Conservation (phyloP, 805 yeast genomes). For the Komagataella pastoris region DNA sequence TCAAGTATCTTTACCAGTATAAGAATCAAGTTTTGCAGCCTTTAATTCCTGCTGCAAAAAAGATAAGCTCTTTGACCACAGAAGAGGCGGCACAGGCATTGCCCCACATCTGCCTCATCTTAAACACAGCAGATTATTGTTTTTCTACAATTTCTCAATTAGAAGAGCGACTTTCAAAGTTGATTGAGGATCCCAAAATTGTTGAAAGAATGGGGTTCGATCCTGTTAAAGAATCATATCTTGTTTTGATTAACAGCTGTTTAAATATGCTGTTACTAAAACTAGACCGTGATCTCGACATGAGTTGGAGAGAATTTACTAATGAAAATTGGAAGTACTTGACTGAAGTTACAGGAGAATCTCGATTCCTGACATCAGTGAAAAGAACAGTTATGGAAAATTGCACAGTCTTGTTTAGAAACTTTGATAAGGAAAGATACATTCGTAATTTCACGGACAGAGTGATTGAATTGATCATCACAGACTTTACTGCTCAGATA, state of each 20-base stretch:
- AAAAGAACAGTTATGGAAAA: slow-evolving; percentile 30
- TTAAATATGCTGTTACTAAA: slow-evolving; percentile 42
- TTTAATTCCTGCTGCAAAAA: slow-evolving; percentile 26
- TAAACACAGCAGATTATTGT: slow-evolving; percentile 87
- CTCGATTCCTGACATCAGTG: slow-evolving; percentile 54
- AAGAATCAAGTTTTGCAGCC: slow-evolving; percentile 35
- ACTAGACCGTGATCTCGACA: slow-evolving; percentile 45
- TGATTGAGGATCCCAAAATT: slow-evolving; percentile 19
- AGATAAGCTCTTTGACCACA: slow-evolving; percentile 15
- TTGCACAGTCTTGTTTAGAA: slow-evolving; percentile 34
- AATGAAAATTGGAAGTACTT: slow-evolving; percentile 62
- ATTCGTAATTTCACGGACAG: slow-evolving; percentile 65
- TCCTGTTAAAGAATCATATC: slow-evolving; percentile 38
- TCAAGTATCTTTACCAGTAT: slow-evolving; percentile 52
- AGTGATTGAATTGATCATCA: slow-evolving; percentile 49
- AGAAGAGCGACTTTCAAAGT: slow-evolving; percentile 40
- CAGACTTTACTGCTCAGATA: slow-evolving; percentile 43
- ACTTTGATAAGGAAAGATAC: slow-evolving; percentile 57
- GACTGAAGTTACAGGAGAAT: slow-evolving; percentile 56
- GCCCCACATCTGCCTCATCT: slow-evolving; percentile 51
- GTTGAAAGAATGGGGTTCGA: slow-evolving; percentile 38
- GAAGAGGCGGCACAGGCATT: slow-evolving; percentile 39
- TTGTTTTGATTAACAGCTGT: slow-evolving; percentile 43
- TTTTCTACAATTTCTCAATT: slow-evolving; percentile 67
- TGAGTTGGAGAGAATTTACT: slow-evolving; percentile 74